Conservation (phyloP, 1,284 basidiomycete species). For the Ceratobasidium sp. region DNA sequence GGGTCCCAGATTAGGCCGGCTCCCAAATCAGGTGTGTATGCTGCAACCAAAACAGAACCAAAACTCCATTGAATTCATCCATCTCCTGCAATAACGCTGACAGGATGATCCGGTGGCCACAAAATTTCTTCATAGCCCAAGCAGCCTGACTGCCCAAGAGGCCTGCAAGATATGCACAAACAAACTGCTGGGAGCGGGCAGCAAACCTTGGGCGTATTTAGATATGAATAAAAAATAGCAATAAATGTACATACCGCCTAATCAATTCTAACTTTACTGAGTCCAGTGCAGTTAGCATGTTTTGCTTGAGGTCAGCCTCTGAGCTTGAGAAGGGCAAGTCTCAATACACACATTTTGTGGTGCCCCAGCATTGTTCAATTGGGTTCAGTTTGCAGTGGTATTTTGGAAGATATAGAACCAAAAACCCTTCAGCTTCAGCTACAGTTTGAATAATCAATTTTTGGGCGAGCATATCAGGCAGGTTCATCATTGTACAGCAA, state of each 20-base stretch:
- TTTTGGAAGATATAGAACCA: slow-evolving; percentile 39
- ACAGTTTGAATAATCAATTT: slow-evolving; percentile 36
- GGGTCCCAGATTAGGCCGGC: not conserved
- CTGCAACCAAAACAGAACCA: not conserved
- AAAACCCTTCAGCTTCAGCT: slow-evolving; percentile 17
- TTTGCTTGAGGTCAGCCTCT: slow-evolving; percentile 35
- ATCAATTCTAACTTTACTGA: slow-evolving; percentile 32
- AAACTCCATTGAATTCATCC: slow-evolving; percentile 2
- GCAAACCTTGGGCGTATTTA: slow-evolving; percentile 28
- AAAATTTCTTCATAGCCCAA: slow-evolving; percentile 37
- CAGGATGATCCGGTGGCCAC: slow-evolving; percentile 29
- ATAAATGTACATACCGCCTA: slow-evolving; percentile 2
- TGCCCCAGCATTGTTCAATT: slow-evolving; percentile 34
- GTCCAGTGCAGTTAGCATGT: slow-evolving; percentile 33
- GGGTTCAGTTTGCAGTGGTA: slow-evolving; percentile 41
- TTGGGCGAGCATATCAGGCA: slow-evolving; percentile 36
- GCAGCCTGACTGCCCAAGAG: slow-evolving; percentile 38
- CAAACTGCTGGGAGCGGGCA: slow-evolving; percentile 31
- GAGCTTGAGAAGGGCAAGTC: slow-evolving; percentile 24
- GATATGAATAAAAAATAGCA: not conserved
- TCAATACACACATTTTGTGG: slow-evolving; percentile 38
- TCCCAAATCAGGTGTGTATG: slow-evolving; percentile 5
- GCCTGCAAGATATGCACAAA: slow-evolving; percentile 36
- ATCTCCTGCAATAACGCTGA: not conserved
- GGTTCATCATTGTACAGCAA: slow-evolving; percentile 14